Evolutionary conservation across 2,329 filamentous ascomycete genomes (phyloP).

Genomic region (Cladosporium halotolerans): DNA sequence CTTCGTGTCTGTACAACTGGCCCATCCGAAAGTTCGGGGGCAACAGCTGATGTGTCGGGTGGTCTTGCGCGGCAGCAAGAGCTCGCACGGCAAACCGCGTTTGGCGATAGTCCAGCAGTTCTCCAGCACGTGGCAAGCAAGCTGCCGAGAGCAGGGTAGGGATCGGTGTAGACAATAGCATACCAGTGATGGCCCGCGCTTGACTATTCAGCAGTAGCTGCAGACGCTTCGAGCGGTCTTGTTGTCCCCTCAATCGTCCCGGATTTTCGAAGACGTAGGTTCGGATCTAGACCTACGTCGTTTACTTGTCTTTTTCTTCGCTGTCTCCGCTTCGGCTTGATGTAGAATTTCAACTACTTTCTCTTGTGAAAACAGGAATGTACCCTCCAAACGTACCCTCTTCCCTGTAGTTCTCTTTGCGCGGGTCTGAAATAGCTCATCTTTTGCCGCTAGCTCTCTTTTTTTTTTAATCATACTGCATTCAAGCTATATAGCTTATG

Average conservation of each 20-base stretch:
- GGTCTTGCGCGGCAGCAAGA: neutral
- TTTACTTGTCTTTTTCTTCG: too few species aligned
- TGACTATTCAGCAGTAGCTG: neutral
- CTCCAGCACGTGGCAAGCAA: neutral
- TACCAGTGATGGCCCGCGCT: neutral
- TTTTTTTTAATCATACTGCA: neutral
- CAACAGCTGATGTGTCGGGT: neutral
- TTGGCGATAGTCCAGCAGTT: neutral
- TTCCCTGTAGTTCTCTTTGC: too few species aligned
- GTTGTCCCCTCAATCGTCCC: neutral
- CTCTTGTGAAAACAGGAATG: too few species aligned
- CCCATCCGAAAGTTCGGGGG: neutral
- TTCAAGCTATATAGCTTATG: constrained; percentile 4
- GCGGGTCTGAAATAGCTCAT: neutral
- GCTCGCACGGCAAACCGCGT: neutral
- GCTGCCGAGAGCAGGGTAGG: neutral
- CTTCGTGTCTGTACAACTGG: neutral
- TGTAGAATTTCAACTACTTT: too few species aligned
- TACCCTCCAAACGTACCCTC: too few species aligned
- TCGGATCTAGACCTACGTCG: too few species aligned
- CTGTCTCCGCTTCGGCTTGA: too few species aligned
- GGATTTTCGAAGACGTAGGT: too few species aligned
- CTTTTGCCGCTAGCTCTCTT: neutral
- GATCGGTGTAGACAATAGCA: neutral
- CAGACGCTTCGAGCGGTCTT: neutral